These are phyloP conservation scores for Kodamaea jinghongensis DNA, from an alignment of 805 yeast species.

Conservation along the genomic window DNA sequence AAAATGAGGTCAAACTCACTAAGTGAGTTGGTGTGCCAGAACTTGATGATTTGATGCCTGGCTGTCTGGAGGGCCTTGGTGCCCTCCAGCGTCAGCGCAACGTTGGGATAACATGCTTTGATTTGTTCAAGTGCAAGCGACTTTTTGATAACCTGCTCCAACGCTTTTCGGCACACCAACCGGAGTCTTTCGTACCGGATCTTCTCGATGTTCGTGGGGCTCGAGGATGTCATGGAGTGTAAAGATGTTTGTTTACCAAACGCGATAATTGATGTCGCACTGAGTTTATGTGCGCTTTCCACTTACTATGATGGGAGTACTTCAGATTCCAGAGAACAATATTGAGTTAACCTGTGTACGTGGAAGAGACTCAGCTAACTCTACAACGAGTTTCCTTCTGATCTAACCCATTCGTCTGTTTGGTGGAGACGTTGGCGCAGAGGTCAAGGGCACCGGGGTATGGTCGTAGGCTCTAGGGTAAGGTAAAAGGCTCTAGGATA, in stretches of 20 bases:
- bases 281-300: background rate
- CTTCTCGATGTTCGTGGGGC: slow-evolving; percentile 13
- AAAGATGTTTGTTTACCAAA: background rate
- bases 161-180: slow-evolving; percentile 51
- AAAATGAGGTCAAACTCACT: slow-evolving; percentile 56
- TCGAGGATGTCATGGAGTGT: slow-evolving; percentile 1
- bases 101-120: slow-evolving; percentile 52
- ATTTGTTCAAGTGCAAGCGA: slow-evolving; percentile 51
- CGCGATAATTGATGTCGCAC: background rate
- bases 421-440: too few relatives aligned
- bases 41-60: slow-evolving; percentile 49
- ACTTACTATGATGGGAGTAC: background rate
- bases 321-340: too few relatives aligned
- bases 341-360: too few relatives aligned
- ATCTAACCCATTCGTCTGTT: too few relatives aligned
- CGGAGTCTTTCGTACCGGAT: slow-evolving; percentile 50
- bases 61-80: slow-evolving; percentile 45
- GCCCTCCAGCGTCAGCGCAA: slow-evolving; percentile 48
- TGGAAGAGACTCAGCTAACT: too few relatives aligned
- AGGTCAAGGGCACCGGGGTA: too few relatives aligned
- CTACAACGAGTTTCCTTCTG: too few relatives aligned
- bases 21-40: slow-evolving; percentile 48
- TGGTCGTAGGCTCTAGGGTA: too few relatives aligned
- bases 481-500: slow-evolving; percentile 4
- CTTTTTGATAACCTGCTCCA: slow-evolving; percentile 49